Conservation (phyloP, 257 asterid species). For the Primulina eburnea region DNA sequence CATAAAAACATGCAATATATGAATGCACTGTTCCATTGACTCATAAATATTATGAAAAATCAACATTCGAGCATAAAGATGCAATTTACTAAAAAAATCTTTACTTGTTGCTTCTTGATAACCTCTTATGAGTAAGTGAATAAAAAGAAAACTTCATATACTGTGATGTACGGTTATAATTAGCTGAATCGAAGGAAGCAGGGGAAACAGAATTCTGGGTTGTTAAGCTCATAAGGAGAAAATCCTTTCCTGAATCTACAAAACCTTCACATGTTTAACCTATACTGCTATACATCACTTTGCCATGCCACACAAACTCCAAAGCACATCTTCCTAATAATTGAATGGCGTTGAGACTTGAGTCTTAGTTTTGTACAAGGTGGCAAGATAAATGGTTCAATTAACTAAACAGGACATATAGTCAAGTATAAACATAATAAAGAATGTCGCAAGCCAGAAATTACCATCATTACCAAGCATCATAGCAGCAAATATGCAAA, state of each 20-base stretch:
- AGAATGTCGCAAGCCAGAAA: too few species aligned
- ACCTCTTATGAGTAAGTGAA: neutral
- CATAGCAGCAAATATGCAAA: too few species aligned
- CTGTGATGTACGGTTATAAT: neutral
- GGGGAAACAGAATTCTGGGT: neutral
- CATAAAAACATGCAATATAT: constrained; percentile 25
- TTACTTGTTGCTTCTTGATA: neutral
- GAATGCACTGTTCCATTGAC: neutral
- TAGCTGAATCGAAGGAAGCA: neutral
- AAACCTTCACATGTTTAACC: neutral
- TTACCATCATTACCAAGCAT: too few species aligned
- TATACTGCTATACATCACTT: neutral
- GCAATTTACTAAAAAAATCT: neutral
- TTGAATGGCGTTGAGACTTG: neutral
- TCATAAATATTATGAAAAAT: neutral
- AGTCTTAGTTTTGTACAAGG: too few species aligned
- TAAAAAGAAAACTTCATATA: neutral
- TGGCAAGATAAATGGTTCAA: neutral
- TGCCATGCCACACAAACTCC: neutral
- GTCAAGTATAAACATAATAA: too few species aligned
- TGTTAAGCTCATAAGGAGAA: neutral
- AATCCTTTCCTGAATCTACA: neutral
- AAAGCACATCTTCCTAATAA: neutral
- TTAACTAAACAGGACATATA: neutral
- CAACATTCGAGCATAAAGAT: neutral